Evolutionary conservation across 352 stramenopile genomes (phyloP).

Genomic region (Globisporangium cylindrosporum): DNA sequence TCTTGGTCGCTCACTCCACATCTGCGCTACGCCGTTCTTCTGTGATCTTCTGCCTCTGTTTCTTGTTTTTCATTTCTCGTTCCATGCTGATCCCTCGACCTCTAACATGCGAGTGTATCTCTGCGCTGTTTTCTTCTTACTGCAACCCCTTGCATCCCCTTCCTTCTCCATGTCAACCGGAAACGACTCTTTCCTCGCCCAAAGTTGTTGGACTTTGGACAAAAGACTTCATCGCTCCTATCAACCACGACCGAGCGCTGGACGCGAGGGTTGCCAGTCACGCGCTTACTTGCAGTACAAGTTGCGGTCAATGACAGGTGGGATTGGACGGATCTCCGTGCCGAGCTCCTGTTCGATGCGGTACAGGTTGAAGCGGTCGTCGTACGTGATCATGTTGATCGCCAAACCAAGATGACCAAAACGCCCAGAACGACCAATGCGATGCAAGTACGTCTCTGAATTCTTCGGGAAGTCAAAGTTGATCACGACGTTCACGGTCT

Average conservation of each 20-base stretch:
- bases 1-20: neutral
- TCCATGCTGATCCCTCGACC: neutral
- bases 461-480: conserved; percentile 99
- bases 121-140: neutral
- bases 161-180: neutral
- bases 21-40: neutral
- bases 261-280: neutral
- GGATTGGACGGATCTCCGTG: conserved; percentile 99
- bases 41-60: neutral
- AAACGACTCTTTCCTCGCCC: neutral
- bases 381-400: conserved; percentile 99
- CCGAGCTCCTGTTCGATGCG: conserved; percentile 98
- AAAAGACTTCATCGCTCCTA: neutral
- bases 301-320: conserved; percentile 97
- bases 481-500: conserved; percentile 99
- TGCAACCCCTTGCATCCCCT: neutral
- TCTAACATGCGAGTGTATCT: neutral
- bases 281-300: conserved; percentile 94
- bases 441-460: conserved; percentile 99
- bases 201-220: conserved; percentile 2
- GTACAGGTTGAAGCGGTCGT: conserved; percentile 98
- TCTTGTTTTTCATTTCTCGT: conserved; percentile 1
- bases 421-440: conserved; percentile 97
- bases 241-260: neutral
- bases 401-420: conserved; percentile 99